Conservation (phyloP, 441 rosid species). For the Bruguiera hainesii region DNA sequence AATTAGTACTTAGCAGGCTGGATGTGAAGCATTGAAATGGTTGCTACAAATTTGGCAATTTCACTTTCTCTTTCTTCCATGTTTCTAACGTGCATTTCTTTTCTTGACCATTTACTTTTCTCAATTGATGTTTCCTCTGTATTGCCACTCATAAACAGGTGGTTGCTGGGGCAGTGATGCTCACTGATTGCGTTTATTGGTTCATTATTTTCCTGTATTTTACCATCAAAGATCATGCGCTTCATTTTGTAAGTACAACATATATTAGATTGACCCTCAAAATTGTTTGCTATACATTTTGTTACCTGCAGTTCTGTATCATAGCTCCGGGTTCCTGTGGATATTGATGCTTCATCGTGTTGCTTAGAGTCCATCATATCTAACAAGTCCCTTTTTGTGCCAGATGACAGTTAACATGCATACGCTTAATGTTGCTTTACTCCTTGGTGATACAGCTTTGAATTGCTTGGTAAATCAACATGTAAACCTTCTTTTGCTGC, state of each 20-base stretch:
- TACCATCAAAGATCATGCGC: constrained; percentile 56
- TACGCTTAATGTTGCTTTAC: constrained; percentile 58
- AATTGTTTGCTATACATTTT: not conserved
- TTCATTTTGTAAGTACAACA: constrained; percentile 57
- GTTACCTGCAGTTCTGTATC: not conserved
- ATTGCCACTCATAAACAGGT: constrained; percentile 45
- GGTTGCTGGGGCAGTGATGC: constrained; percentile 86
- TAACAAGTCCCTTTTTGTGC: constrained; percentile 1
- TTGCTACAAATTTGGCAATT: not conserved
- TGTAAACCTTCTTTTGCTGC: not conserved
- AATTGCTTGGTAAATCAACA: constrained; percentile 67
- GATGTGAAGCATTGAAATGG: no score
- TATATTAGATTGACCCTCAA: constrained; percentile 7
- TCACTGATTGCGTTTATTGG: constrained; percentile 91
- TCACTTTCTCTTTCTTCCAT: not conserved
- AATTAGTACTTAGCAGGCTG: no score
- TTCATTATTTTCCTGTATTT: constrained; percentile 83
- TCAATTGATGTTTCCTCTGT: constrained; percentile 11
- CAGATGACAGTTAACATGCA: constrained; percentile 87
- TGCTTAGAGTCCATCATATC: constrained; percentile 7
- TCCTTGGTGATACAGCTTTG: constrained; percentile 74
- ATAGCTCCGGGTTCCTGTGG: not conserved
- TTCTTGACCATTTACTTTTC: not conserved
- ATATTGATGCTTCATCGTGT: not conserved
- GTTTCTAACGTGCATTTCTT: not conserved